Percentiles rank a stretch among this genome's conserved stretches.
Conservation (phyloP, 352 stramenopile species). For the Phytopythium sindhum region DNA sequence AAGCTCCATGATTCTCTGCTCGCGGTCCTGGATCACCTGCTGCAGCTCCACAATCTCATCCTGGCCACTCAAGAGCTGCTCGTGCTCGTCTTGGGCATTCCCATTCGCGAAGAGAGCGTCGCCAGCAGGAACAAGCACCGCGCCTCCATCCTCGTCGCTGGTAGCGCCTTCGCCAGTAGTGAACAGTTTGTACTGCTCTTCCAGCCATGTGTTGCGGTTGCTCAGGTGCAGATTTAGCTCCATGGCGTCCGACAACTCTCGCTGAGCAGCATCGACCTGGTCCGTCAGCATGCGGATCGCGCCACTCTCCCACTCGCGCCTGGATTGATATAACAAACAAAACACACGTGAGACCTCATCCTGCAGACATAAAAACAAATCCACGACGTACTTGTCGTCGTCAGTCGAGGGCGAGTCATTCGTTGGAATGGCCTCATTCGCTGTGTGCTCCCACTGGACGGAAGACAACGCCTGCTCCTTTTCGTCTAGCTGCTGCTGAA, state of each 20-base stretch:
- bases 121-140: constrained; percentile 7
- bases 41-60: constrained; percentile 38
- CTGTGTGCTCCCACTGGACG: constrained; percentile 22
- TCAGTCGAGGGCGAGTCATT: constrained; percentile 16
- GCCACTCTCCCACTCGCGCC: constrained; percentile 36
- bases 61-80: constrained; percentile 28
- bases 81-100: constrained; percentile 13
- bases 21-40: constrained; percentile 25
- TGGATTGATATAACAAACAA: background rate
- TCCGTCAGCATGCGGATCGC: constrained; percentile 66
- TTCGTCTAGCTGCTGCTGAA: constrained; percentile 58
- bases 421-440: background rate
- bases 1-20: constrained; percentile 29
- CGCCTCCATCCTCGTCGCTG: constrained; percentile 29
- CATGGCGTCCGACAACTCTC: constrained; percentile 80
- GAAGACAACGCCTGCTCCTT: constrained; percentile 52
- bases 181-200: constrained; percentile 64
- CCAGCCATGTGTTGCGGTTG: constrained; percentile 74
- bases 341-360: background rate
- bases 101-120: constrained; percentile 9
- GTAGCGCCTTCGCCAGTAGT: constrained; percentile 23
- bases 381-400: constrained; percentile 38
- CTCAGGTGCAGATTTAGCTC: constrained; percentile 78
- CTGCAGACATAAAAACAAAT: background rate
- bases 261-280: constrained; percentile 64